A percentile compares a stretch with the other conserved stretches of the same genome.
These are phyloP conservation scores for Balansia obtecta DNA, from an alignment of 2,329 filamentous ascomycete genomes.

Conservation along the genomic window DNA sequence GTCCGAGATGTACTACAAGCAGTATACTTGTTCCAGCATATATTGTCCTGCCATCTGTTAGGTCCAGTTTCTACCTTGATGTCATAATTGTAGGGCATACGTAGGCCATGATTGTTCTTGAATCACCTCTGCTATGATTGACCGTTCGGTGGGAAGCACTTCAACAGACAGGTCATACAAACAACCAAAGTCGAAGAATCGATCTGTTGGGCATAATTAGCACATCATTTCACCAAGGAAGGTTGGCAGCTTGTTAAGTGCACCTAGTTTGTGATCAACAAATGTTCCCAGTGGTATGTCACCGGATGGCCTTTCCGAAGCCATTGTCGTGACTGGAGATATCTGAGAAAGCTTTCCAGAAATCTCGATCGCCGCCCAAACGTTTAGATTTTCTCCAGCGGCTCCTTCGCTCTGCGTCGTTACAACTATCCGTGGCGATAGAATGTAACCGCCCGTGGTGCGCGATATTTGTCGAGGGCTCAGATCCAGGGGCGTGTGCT, in stretches of 20 bases:
- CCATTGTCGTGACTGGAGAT: slow-evolving; percentile 2
- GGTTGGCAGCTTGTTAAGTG: neutral
- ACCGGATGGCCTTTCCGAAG: neutral
- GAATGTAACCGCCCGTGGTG: slow-evolving; percentile 13
- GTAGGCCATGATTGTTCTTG: slow-evolving; percentile 29
- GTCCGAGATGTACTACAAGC: slow-evolving; percentile 33
- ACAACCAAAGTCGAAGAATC: slow-evolving; percentile 29
- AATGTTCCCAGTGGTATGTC: slow-evolving; percentile 6
- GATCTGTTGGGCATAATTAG: slow-evolving; percentile 14
- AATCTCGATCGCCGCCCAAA: slow-evolving; percentile 41
- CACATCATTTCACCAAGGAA: neutral
- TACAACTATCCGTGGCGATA: slow-evolving; percentile 31
- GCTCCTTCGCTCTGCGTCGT: slow-evolving; percentile 28
- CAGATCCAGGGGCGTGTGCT: neutral
- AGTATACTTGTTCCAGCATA: slow-evolving; percentile 31
- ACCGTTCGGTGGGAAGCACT: slow-evolving; percentile 28
- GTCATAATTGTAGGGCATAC: slow-evolving; percentile 14
- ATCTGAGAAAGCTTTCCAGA: slow-evolving; percentile 25
- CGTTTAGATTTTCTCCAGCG: slow-evolving; percentile 17
- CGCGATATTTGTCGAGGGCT: slow-evolving; percentile 6
- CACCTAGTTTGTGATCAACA: slow-evolving; percentile 12
- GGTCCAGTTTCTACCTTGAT: slow-evolving; percentile 2
- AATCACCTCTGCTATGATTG: slow-evolving; percentile 32
- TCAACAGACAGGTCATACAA: slow-evolving; percentile 37
- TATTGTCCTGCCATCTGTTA: slow-evolving; percentile 23